Conservation (phyloP, 2,329 filamentous ascomycete species). For the Ascochyta rabiei region DNA sequence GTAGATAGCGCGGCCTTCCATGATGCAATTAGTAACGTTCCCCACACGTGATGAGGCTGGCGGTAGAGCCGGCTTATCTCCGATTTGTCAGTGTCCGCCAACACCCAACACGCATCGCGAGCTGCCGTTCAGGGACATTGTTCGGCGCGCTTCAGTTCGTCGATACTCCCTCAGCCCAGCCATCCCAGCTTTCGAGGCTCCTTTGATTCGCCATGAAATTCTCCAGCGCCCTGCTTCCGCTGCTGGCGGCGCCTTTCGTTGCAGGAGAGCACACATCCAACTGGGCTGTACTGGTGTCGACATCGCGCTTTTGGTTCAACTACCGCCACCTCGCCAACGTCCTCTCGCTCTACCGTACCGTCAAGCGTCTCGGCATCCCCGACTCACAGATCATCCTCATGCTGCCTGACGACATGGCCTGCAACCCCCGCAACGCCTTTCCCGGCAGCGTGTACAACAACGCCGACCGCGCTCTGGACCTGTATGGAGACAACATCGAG, state of each 20-base stretch:
- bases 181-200: background rate
- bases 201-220: constrained; percentile 30
- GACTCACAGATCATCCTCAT: constrained; percentile 99
- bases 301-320: constrained; percentile 99
- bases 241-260: constrained; percentile 50
- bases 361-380: constrained; percentile 95
- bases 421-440: constrained; percentile 97
- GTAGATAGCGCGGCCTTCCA: constrained; percentile 20
- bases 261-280: constrained; percentile 89
- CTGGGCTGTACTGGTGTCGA: constrained; percentile 98
- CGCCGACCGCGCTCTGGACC: constrained; percentile 89
- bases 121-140: constrained; percentile 1
- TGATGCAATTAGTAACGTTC: constrained; percentile 26
- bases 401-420: constrained; percentile 99
- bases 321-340: constrained; percentile 98
- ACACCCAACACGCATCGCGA: constrained; percentile 29
- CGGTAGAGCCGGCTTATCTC: constrained; percentile 32
- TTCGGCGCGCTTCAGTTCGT: background rate
- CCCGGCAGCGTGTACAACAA: constrained; percentile 98
- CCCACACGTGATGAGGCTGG: constrained; percentile 26
- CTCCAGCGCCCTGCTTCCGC: constrained; percentile 30
- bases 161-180: background rate
- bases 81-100: constrained; percentile 38
- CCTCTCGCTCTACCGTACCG: constrained; percentile 94
- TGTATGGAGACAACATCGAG: constrained; percentile 98